These are phyloP conservation scores for Pseudovirgaria hyperparasitica DNA, from an alignment of 2,329 filamentous ascomycete genomes.

Conservation along the genomic window DNA sequence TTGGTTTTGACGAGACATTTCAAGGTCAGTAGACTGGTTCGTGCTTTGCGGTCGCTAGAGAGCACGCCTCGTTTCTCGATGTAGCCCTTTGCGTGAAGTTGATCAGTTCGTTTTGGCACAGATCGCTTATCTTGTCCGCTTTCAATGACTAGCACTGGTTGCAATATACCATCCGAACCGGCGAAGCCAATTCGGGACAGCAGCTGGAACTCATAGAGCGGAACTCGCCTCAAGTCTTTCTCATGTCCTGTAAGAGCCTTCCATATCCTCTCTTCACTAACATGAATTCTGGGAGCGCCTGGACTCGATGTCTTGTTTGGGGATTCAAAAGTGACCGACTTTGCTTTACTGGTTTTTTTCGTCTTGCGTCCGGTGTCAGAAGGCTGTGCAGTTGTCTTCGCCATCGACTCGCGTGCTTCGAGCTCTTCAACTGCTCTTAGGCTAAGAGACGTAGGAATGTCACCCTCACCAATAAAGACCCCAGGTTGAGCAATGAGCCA, in stretches of 20 bases:
- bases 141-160: conserved; percentile 40
- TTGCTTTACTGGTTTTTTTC: conserved; percentile 10
- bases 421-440: conserved; percentile 22
- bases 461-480: conserved; percentile 34
- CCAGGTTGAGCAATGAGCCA: conserved; percentile 46
- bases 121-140: conserved; percentile 54
- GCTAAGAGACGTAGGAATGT: conserved; percentile 15
- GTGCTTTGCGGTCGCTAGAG: too few species aligned
- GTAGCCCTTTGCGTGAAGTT: conserved; percentile 44
- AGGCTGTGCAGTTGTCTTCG: background rate
- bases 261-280: conserved; percentile 46
- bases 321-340: background rate
- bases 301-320: conserved; percentile 1
- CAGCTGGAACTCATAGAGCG: conserved; percentile 41
- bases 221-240: conserved; percentile 40
- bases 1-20: background rate
- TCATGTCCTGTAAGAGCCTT: conserved; percentile 47
- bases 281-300: conserved; percentile 20
- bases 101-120: conserved; percentile 47
- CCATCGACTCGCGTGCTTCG: conserved; percentile 12
- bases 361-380: conserved; percentile 10
- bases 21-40: background rate
- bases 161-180: conserved; percentile 42
- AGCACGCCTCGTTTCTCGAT: conserved; percentile 44
- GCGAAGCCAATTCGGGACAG: conserved; percentile 46